phyloP scores from a whole-genome alignment of 345 rosid genomes.

The Euphorbia pulcherrima region DNA sequence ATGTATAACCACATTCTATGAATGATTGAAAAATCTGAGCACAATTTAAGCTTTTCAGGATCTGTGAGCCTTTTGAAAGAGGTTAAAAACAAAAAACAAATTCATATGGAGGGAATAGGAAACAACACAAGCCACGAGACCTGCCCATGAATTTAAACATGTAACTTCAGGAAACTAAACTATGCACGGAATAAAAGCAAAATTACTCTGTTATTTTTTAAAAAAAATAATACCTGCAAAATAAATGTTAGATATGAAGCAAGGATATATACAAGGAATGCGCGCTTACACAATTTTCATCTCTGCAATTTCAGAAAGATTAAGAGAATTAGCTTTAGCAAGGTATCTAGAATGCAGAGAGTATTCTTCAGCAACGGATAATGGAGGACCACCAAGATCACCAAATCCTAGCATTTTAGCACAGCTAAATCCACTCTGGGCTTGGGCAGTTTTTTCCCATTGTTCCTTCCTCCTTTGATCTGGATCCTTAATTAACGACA shows the following conservation, averaged over 20 bases:
- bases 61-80: too few species aligned
- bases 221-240: not conserved
- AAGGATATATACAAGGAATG: conserved; percentile 7
- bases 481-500: conserved; percentile 94
- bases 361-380: conserved; percentile 89
- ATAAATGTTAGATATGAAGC: not conserved
- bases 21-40: not conserved
- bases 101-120: not conserved
- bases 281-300: conserved; percentile 90
- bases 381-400: conserved; percentile 72
- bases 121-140: not conserved
- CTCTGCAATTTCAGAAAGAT: conserved; percentile 94
- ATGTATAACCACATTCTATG: not conserved
- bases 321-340: conserved; percentile 82
- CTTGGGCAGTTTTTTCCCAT: conserved; percentile 93
- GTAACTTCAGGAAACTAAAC: conserved; percentile 3
- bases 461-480: conserved; percentile 87
- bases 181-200: not conserved
- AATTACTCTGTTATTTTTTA: not conserved
- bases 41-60: not conserved
- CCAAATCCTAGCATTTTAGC: conserved; percentile 91
- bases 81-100: not conserved
- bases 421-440: conserved; percentile 74
- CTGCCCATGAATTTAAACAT: not conserved
- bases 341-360: conserved; percentile 94